A percentile compares a stretch with the other conserved stretches of the same genome.
Conservation (phyloP, 176 grass and related monocot species). For the Oryza punctata region DNA sequence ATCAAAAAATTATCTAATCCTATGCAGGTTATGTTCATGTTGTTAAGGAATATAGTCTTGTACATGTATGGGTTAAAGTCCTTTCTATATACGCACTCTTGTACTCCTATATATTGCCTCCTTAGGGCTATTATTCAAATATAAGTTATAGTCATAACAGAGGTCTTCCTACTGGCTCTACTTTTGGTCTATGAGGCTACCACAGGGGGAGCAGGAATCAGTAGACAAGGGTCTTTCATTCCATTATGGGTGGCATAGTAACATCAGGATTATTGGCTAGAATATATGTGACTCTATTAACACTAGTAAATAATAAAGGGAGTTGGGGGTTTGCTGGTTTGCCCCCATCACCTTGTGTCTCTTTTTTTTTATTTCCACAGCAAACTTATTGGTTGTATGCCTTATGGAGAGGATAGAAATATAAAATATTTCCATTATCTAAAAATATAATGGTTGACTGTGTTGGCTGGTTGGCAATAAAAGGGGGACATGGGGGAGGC, state of each 20-base stretch:
- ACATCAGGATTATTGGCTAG: not conserved
- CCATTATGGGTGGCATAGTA: not conserved
- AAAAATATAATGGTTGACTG: not conserved
- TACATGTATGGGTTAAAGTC: too few relatives aligned
- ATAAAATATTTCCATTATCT: not conserved
- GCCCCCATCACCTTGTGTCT: not conserved
- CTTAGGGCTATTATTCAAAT: too few relatives aligned
- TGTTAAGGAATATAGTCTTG: too few relatives aligned
- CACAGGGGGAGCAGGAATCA: not conserved
- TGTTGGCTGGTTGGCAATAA: conserved; percentile 15
- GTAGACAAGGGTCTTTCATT: too few relatives aligned
- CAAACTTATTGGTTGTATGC: not conserved
- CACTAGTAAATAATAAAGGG: not conserved
- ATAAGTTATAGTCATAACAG: too few relatives aligned
- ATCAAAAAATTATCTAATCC: not conserved
- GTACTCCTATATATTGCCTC: too few relatives aligned
- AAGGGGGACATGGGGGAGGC: conserved; percentile 4
- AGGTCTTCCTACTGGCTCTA: not conserved
- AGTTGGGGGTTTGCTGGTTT: not conserved
- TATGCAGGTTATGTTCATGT: not conserved
- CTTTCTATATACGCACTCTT: too few relatives aligned
- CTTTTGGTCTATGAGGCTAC: not conserved
- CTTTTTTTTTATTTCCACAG: not conserved
- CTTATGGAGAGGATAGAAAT: not conserved
- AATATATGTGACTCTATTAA: not conserved